A percentile compares a stretch with the other conserved stretches of the same genome.
Conservation (phyloP, 108 stramenopile genomes). For the Asterionellopsis glacialis region DNA sequence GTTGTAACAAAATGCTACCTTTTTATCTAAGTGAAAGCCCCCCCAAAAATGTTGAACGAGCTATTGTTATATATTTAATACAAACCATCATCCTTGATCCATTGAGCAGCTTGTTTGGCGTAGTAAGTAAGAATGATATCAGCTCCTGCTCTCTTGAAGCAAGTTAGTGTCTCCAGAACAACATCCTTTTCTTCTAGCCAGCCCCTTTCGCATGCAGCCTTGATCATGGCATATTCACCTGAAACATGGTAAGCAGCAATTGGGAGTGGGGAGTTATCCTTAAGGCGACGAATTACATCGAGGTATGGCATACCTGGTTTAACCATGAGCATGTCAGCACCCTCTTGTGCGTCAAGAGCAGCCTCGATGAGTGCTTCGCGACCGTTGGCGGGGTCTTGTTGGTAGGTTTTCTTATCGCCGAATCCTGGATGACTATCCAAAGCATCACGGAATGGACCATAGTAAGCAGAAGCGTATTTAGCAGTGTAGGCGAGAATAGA, state of each 20-base stretch:
- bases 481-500: constrained; percentile 98
- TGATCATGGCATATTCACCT: constrained; percentile 99
- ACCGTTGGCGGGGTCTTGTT: constrained; percentile 98
- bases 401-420: constrained; percentile 99
- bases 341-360: constrained; percentile 94
- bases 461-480: constrained; percentile 98
- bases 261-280: constrained; percentile 82
- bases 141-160: constrained; percentile 98
- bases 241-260: constrained; percentile 99
- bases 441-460: constrained; percentile 99
- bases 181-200: constrained; percentile 95
- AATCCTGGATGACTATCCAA: constrained; percentile 93
- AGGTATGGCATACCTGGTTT: constrained; percentile 98
- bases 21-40: background rate
- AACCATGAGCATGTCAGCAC: constrained; percentile 99
- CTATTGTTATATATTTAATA: constrained; percentile 34
- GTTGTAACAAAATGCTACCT: too few relatives aligned
- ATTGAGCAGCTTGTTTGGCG: constrained; percentile 95
- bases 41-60: background rate
- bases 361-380: constrained; percentile 94
- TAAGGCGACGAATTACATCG: constrained; percentile 94
- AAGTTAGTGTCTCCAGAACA: constrained; percentile 93
- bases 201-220: constrained; percentile 95
- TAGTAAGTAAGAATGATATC: constrained; percentile 98
- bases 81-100: constrained; percentile 84